These are phyloP conservation scores for Coemansia sp. DNA, from an alignment of 192 early-diverging fungal genomes.

Conservation along the genomic window DNA sequence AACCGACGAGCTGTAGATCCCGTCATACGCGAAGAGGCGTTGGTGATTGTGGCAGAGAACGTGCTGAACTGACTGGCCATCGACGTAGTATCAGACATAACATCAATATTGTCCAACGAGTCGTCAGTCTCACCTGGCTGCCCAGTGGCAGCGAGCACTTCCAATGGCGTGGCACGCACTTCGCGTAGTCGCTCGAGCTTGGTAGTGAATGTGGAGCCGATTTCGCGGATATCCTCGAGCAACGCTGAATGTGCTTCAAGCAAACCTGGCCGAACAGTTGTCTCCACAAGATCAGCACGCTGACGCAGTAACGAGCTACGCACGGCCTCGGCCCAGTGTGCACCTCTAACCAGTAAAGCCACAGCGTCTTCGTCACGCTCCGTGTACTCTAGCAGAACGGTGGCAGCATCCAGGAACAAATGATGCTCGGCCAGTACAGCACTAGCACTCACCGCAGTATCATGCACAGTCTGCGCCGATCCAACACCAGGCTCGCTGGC, in stretches of 20 bases:
- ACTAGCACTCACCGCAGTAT: conserved; percentile 35
- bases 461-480: conserved; percentile 22
- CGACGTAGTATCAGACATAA: conserved; percentile 94
- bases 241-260: conserved; percentile 45
- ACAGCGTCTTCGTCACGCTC: conserved; percentile 74
- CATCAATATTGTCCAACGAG: conserved; percentile 81
- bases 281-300: conserved; percentile 76
- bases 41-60: conserved; percentile 69
- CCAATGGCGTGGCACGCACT: conserved; percentile 39
- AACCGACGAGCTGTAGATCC: conserved; percentile 54
- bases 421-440: conserved; percentile 62
- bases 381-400: conserved; percentile 72
- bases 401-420: conserved; percentile 70
- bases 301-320: conserved; percentile 64
- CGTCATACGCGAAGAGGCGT: conserved; percentile 68
- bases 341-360: conserved; percentile 68
- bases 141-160: conserved; percentile 52
- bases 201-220: conserved; percentile 26
- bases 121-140: conserved; percentile 12
- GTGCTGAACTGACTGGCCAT: conserved; percentile 89
- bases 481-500: conserved; percentile 20
- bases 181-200: conserved; percentile 35
- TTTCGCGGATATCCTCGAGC: conserved; percentile 48
- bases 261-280: conserved; percentile 71
- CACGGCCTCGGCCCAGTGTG: conserved; percentile 78